These are phyloP conservation scores for Heracleum sosnowskyi DNA, from an alignment of 129 eudicot species.

Conservation along the genomic window DNA sequence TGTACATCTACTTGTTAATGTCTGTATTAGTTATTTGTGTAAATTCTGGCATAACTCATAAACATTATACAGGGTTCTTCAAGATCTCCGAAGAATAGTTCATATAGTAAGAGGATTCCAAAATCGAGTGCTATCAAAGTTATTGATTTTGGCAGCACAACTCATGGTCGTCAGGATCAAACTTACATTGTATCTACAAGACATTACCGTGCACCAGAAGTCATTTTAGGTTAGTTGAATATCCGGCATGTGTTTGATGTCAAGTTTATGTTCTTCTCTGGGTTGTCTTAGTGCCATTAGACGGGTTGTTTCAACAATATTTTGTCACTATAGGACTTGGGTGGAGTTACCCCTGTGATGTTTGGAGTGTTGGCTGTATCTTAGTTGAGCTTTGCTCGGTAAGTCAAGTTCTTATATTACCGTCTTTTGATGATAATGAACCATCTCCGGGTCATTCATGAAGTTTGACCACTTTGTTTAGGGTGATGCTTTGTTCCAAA, in stretches of 20 bases:
- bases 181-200: not conserved
- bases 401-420: not conserved
- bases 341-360: conserved; percentile 42
- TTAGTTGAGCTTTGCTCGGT: conserved; percentile 40
- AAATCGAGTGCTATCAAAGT: conserved; percentile 2
- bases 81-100: conserved; percentile 1
- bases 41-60: not conserved
- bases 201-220: conserved; percentile 8
- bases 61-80: not conserved
- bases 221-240: conserved; percentile 1
- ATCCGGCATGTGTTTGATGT: not conserved
- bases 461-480: not conserved
- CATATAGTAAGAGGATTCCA: not conserved
- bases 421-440: not conserved
- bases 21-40: not conserved
- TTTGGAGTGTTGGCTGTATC: conserved; percentile 43
- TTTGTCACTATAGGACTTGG: conserved; percentile 28
- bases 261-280: not conserved
- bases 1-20: not conserved
- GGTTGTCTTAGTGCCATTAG: not conserved
- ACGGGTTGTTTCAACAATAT: not conserved
- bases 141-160: conserved; percentile 1
- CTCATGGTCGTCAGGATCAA: not conserved
- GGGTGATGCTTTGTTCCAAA: conserved; percentile 48
- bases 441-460: not conserved